phyloP scores from a whole-genome alignment of 305 asterid genomes.

The Fraxinus sp. region DNA sequence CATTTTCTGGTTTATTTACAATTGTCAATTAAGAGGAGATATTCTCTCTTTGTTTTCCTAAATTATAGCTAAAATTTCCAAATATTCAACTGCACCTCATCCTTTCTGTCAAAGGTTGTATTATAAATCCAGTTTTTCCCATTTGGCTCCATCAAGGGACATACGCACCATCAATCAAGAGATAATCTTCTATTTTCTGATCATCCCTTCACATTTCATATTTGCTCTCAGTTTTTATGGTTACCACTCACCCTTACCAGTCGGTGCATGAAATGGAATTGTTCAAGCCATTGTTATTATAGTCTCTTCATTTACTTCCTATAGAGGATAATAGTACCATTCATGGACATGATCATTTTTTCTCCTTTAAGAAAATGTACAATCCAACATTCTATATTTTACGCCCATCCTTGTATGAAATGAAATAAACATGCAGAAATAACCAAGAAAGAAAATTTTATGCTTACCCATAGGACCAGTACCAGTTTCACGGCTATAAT shows the following conservation, averaged over 20 bases:
- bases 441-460: background rate
- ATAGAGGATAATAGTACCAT: background rate
- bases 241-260: background rate
- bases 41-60: background rate
- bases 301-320: background rate
- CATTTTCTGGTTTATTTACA: background rate
- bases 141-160: background rate
- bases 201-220: background rate
- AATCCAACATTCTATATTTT: background rate
- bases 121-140: background rate
- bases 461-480: slow-evolving; percentile 39
- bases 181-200: background rate
- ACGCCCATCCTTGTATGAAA: background rate
- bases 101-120: background rate
- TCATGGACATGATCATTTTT: background rate
- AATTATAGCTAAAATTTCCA: background rate
- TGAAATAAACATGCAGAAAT: background rate
- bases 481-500: slow-evolving; percentile 44
- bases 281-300: background rate
- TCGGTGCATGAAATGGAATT: background rate
- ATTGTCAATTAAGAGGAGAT: background rate
- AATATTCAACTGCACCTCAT: background rate
- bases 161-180: background rate
- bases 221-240: background rate
- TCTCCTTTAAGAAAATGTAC: background rate